Evolutionary conservation across 441 rosid species (phyloP).

Genomic region (Kokia cookei): DNA sequence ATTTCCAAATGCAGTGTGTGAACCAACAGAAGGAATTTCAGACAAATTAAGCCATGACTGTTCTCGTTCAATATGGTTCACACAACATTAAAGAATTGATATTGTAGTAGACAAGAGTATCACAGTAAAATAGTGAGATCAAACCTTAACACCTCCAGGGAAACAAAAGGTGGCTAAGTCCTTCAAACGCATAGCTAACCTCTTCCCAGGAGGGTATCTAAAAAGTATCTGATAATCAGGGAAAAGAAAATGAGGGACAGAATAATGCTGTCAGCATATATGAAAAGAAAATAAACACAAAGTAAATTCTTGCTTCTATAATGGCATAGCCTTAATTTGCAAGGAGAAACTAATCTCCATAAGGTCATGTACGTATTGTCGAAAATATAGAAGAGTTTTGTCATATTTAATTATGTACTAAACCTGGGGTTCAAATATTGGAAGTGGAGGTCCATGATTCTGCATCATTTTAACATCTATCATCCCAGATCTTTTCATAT

Average conservation of each 20-base stretch:
- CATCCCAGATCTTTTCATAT: slow-evolving; percentile 52
- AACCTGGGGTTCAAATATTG: slow-evolving; percentile 88
- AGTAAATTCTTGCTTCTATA: neutral
- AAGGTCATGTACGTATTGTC: neutral
- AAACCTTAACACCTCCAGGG: slow-evolving; percentile 92
- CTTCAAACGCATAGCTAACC: slow-evolving; percentile 65
- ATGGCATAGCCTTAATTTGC: neutral
- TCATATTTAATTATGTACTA: slow-evolving; percentile 3
- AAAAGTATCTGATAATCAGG: slow-evolving; percentile 59
- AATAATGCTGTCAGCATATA: neutral
- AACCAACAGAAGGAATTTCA: neutral
- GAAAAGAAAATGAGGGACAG: neutral
- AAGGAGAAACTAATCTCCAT: neutral
- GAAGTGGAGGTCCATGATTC: slow-evolving; percentile 57
- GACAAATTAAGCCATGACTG: neutral
- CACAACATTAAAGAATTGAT: neutral
- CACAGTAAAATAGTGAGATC: slow-evolving; percentile 12
- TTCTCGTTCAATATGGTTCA: neutral
- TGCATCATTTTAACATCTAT: slow-evolving; percentile 41
- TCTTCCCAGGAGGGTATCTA: slow-evolving; percentile 88
- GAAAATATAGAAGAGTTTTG: slow-evolving; percentile 1
- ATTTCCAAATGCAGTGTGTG: neutral
- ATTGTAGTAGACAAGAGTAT: neutral
- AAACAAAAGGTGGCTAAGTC: slow-evolving; percentile 92
- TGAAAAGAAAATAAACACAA: neutral